These are phyloP conservation scores for Lantana camara DNA, from an alignment of 257 asterid genomes.

Conservation along the genomic window DNA sequence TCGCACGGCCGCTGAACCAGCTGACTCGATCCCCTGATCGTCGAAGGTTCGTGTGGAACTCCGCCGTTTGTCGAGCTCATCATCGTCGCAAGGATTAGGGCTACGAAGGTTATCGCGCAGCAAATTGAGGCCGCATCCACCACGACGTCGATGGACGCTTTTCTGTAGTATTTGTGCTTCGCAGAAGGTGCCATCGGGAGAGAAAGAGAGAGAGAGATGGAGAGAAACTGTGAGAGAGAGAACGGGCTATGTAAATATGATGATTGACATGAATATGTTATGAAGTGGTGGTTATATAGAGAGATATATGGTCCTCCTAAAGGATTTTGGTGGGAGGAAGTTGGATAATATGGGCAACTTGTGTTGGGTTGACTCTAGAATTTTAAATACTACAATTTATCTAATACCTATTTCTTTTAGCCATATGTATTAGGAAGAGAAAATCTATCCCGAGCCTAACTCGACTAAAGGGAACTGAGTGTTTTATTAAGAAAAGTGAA, in stretches of 20 bases:
- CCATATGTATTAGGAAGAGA: neutral
- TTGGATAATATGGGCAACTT: constrained; percentile 14
- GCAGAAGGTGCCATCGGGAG: constrained; percentile 22
- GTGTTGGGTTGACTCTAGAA: neutral
- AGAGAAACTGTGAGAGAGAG: neutral
- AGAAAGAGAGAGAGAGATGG: neutral
- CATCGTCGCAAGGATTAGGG: constrained; percentile 23
- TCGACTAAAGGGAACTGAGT: no score
- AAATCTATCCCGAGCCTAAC: no score
- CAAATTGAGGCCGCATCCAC: constrained; percentile 17
- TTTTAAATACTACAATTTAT: no score
- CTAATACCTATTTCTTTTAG: neutral
- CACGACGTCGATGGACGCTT: constrained; percentile 15
- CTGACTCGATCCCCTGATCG: constrained; percentile 11
- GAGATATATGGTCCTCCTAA: constrained; percentile 24
- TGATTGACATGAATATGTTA: neutral
- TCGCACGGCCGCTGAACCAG: constrained; percentile 35
- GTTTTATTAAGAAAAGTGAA: no score
- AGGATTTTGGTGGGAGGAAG: constrained; percentile 9
- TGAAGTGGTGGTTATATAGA: constrained; percentile 8
- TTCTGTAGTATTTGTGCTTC: constrained; percentile 4
- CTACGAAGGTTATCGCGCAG: constrained; percentile 5
- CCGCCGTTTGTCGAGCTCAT: neutral
- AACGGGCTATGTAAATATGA: neutral
- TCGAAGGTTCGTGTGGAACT: neutral